Conservation (phyloP, 2,329 filamentous ascomycete species). For the Fusarium miscanthi region DNA sequence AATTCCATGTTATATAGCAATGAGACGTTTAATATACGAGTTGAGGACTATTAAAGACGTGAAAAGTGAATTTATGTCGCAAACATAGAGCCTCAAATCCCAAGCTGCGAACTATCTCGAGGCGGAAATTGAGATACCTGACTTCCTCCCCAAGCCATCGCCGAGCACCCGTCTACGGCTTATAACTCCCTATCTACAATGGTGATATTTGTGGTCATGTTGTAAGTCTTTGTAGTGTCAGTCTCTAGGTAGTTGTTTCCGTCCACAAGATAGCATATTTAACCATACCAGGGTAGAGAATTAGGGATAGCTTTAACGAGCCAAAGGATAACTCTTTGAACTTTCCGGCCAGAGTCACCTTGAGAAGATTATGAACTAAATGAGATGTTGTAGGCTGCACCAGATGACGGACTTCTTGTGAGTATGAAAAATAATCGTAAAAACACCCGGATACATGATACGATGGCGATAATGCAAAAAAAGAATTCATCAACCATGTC, state of each 20-base stretch:
- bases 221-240: not conserved
- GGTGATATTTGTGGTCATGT: accelerated
- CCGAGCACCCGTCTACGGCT: not conserved
- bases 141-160: no score
- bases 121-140: not conserved
- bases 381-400: accelerated
- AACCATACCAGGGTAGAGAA: not conserved
- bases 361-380: not conserved
- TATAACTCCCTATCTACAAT: not conserved
- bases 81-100: not conserved
- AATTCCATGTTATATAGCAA: not conserved
- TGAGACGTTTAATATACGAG: accelerated
- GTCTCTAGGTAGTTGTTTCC: no score
- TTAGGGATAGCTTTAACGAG: no score
- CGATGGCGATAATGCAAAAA: not conserved
- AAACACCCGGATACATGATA: not conserved
- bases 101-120: not conserved
- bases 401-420: not conserved
- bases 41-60: accelerated
- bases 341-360: not conserved
- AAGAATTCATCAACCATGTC: no score
- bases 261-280: not conserved
- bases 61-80: accelerated
- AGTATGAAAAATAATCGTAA: not conserved
- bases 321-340: not conserved